Evolutionary conservation across 164 flowering plant species (phyloP), one percentile per base, ranked within the genome.

Genomic region (Paratinospora sagittata): DNA sequence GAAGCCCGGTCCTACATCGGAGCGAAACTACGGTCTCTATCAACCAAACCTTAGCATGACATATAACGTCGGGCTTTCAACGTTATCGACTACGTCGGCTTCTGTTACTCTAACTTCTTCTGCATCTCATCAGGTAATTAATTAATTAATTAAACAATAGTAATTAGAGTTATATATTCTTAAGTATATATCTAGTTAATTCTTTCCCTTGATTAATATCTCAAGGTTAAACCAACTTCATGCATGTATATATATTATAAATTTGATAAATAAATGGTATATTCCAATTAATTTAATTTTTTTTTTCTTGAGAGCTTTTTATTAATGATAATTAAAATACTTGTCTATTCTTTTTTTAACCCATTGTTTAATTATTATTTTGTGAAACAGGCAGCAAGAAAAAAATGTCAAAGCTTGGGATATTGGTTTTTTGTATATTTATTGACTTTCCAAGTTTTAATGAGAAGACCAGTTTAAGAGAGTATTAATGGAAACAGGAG

Each of bases 1-100:
- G 90, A 93, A 93, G 77, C 93, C 97, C 0, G 98, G 98, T 0
- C 95, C 96, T 0, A 85, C 90, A 0, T 93, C 98, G 0, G 98
- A 93, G 81, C 82, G 97, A 79, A 90, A 94, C 77, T 94, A 94
- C 43, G 98, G 98, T 10, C 80, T 94, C 6, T 92, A 77, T 75
- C 84, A 85, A 62, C 98, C 98, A 8, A 92, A 94, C 67, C 89
- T 87, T n/a, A 86, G 91, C 62, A 89, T 92, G 96, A 85, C 83
- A 63, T 94, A 94, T 75, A 87, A 90, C 81, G 86, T 94, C 0
- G 98, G 96, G 3, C 78, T 90, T 21, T 71, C 83, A 1, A 74
- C 84, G n/a, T 21, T 81, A 23, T 72, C 85, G 0, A 76, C 79
- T 23, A 30, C 88, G 34, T 70, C 89, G 0, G 78, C 90, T 55